Evolutionary conservation across 208 protist genomes (phyloP).

Genomic region (Leishmania aethiopica): DNA sequence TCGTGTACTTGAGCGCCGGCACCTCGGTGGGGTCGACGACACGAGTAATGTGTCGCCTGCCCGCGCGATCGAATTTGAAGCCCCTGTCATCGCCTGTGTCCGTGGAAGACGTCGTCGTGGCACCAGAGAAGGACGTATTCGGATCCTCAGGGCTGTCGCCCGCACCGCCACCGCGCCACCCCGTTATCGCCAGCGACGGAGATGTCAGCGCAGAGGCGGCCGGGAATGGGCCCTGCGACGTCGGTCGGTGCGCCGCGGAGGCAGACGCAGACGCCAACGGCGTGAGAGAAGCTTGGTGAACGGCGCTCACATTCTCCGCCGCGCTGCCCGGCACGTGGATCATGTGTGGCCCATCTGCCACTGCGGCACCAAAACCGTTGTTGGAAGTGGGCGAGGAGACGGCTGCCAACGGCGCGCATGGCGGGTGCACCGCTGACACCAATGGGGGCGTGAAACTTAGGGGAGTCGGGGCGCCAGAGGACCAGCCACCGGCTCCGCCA

Average conservation of each 20-base stretch:
- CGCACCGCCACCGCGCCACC: conserved; percentile 15
- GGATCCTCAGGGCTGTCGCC: background rate
- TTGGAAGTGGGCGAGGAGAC: background rate
- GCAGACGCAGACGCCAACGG: background rate
- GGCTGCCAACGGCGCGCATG: background rate
- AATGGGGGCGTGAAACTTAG: background rate
- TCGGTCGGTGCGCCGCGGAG: background rate
- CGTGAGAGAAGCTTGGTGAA: background rate
- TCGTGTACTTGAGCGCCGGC: conserved; percentile 29
- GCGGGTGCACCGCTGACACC: background rate
- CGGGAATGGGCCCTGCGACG: background rate
- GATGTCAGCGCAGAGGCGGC: background rate
- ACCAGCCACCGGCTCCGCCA: background rate
- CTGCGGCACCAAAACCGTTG: background rate
- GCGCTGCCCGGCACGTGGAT: background rate
- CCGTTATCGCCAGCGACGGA: conserved; percentile 9
- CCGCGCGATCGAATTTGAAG: background rate
- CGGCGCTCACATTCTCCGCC: background rate
- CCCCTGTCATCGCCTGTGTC: background rate
- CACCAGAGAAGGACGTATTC: background rate
- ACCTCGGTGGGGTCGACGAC: conserved; percentile 31
- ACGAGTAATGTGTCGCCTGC: background rate
- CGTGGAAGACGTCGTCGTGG: background rate
- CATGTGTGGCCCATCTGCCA: background rate
- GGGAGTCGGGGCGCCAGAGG: background rate